Evolutionary conservation across 2,329 filamentous ascomycete genomes (phyloP).

Genomic region (Talaromyces sp.): DNA sequence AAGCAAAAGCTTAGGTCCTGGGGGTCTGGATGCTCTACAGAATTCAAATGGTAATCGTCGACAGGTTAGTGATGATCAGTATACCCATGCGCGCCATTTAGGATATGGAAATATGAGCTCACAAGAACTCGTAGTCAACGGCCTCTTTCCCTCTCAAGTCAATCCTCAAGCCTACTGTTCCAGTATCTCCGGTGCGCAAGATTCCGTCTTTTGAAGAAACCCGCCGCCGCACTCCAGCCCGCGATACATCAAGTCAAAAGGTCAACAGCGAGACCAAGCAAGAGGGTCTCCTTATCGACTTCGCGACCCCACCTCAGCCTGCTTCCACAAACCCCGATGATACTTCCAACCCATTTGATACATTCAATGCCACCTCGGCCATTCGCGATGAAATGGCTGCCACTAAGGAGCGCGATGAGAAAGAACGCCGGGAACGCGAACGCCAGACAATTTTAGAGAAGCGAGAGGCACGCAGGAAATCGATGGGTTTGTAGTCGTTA

Average conservation of each 20-base stretch:
- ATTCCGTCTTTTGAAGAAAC: constrained; percentile 64
- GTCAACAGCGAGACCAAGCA: constrained; percentile 16
- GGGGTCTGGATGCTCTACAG: constrained; percentile 80
- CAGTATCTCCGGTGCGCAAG: constrained; percentile 64
- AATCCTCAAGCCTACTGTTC: constrained; percentile 79
- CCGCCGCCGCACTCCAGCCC: constrained; percentile 43
- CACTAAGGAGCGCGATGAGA: constrained; percentile 69
- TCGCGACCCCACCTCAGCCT: constrained; percentile 43
- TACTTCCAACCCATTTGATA: constrained; percentile 52
- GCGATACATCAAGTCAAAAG: constrained; percentile 29
- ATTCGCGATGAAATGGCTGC: constrained; percentile 61
- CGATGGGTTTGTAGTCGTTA: constrained; percentile 64
- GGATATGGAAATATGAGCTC: not conserved
- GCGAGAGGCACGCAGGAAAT: constrained; percentile 87
- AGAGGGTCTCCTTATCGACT: constrained; percentile 46
- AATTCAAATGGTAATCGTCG: constrained; percentile 74
- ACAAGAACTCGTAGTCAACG: constrained; percentile 37
- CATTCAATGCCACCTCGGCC: constrained; percentile 43
- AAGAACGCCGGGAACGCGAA: constrained; percentile 61
- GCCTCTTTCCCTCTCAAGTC: constrained; percentile 58
- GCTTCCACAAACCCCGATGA: constrained; percentile 42
- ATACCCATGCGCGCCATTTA: not conserved
- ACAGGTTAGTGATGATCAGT: constrained; percentile 62
- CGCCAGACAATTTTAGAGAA: constrained; percentile 67
- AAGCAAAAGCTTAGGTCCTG: constrained; percentile 95